Percentiles rank a stretch among this genome's conserved stretches.
Evolutionary conservation across 108 stramenopile species (phyloP).

Genomic region (Nitzschia sp.): DNA sequence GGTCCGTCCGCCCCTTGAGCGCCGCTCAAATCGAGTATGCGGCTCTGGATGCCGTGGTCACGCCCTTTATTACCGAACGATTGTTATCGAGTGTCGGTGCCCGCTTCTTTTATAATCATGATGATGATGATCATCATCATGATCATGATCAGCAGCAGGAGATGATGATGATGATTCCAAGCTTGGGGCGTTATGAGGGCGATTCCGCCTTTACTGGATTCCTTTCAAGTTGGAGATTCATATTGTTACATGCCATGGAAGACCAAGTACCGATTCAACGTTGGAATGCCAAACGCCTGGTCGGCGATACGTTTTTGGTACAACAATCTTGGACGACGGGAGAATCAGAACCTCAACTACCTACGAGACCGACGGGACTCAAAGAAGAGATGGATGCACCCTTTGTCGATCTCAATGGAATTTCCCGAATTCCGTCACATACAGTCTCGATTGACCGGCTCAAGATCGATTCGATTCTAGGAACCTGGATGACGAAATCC

Average conservation of each 20-base stretch:
- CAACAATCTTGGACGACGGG: slow-evolving; percentile 38
- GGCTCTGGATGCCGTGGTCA: slow-evolving; percentile 34
- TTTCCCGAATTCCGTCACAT: slow-evolving; percentile 28
- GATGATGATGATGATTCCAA: neutral
- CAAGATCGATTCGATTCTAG: slow-evolving; percentile 9
- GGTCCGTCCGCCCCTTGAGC: slow-evolving; percentile 36
- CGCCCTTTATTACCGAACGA: neutral
- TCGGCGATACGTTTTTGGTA: slow-evolving; percentile 24
- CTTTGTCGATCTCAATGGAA: slow-evolving; percentile 28
- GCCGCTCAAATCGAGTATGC: slow-evolving; percentile 44
- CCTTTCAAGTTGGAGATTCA: slow-evolving; percentile 2
- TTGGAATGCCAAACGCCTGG: slow-evolving; percentile 34
- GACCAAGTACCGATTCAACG: slow-evolving; percentile 17
- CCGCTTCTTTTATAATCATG: no score
- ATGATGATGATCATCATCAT: no score
- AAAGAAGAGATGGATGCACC: slow-evolving; percentile 18
- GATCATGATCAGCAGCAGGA: no score
- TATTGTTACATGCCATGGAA: slow-evolving; percentile 6
- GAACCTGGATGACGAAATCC: slow-evolving; percentile 13
- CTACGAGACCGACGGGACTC: slow-evolving; percentile 18
- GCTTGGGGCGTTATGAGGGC: neutral
- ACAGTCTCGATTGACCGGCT: slow-evolving; percentile 4
- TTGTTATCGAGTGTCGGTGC: neutral
- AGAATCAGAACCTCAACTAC: slow-evolving; percentile 7
- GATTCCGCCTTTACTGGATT: neutral